These are phyloP conservation scores for Colletotrichum scovillei DNA, from an alignment of 2,329 filamentous ascomycete genomes.

Conservation along the genomic window DNA sequence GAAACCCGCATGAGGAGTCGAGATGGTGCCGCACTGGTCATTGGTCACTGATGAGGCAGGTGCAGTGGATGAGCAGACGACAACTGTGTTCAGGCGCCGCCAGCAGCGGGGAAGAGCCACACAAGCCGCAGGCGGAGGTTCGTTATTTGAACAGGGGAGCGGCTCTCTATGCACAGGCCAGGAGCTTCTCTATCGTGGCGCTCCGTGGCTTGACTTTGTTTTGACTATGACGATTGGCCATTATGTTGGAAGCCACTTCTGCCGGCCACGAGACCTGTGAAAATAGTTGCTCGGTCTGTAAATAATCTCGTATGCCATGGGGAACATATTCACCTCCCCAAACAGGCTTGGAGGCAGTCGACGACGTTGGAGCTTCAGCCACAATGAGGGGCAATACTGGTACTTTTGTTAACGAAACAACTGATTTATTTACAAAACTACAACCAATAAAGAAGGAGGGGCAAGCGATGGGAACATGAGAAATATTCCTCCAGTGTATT, in stretches of 20 bases:
- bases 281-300: background rate
- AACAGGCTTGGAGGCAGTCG: conserved; percentile 1
- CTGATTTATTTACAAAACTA: conserved; percentile 16
- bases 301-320: background rate
- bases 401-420: conserved; percentile 22
- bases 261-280: background rate
- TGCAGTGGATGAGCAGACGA: conserved; percentile 26
- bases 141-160: conserved; percentile 1
- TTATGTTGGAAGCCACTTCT: background rate
- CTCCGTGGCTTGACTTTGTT: background rate
- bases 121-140: background rate
- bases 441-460: conserved; percentile 24
- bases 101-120: conserved; percentile 22
- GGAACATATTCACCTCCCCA: conserved; percentile 1
- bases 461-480: background rate
- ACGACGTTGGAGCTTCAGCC: conserved; percentile 24
- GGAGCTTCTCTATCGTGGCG: background rate
- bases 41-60: conserved; percentile 35
- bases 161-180: background rate
- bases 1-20: conserved; percentile 40
- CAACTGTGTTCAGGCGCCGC: conserved; percentile 18
- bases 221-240: background rate
- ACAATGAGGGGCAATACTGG: conserved; percentile 28
- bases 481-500: conserved; percentile 1
- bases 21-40: conserved; percentile 29